Evolutionary conservation across 2,329 filamentous ascomycete genomes (phyloP).

Genomic region (Diaporthe citriasiana): DNA sequence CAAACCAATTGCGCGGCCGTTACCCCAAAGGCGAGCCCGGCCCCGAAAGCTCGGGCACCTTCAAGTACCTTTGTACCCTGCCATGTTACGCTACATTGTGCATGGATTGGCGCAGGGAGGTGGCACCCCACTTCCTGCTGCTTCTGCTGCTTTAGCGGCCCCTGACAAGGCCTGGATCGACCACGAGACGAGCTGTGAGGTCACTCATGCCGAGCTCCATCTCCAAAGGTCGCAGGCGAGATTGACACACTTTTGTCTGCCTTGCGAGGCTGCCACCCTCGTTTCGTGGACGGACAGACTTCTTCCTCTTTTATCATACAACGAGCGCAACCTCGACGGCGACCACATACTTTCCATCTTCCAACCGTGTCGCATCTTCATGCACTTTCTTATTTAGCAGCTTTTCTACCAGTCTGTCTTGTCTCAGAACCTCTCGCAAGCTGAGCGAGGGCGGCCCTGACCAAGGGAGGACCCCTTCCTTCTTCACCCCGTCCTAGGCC

Average conservation of each 20-base stretch:
- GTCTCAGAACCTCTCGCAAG: neutral
- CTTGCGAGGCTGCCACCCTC: conserved; percentile 12
- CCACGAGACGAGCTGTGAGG: conserved; percentile 26
- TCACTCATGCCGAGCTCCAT: conserved; percentile 29
- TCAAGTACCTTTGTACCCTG: neutral
- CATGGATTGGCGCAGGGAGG: neutral
- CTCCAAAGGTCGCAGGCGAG: conserved; percentile 25
- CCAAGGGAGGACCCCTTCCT: neutral
- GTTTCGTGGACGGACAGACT: conserved; percentile 9
- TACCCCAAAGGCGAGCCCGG: conserved; percentile 17
- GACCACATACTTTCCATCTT: neutral
- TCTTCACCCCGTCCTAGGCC: neutral
- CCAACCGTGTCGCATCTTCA: neutral
- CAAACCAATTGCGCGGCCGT: conserved; percentile 19
- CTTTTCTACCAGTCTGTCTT: neutral
- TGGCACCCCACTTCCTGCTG: neutral
- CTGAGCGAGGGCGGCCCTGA: neutral
- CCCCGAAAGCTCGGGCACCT: conserved; percentile 18
- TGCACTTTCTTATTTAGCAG: neutral
- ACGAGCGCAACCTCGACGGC: neutral
- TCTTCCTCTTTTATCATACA: neutral
- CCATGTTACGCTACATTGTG: too few relatives aligned
- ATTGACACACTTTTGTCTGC: conserved; percentile 3
- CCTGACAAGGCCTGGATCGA: conserved; percentile 23
- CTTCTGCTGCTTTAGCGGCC: conserved; percentile 6